phyloP scores from a whole-genome alignment of 495 filamentous ascomycete species.

The Amorphotheca resinae region DNA sequence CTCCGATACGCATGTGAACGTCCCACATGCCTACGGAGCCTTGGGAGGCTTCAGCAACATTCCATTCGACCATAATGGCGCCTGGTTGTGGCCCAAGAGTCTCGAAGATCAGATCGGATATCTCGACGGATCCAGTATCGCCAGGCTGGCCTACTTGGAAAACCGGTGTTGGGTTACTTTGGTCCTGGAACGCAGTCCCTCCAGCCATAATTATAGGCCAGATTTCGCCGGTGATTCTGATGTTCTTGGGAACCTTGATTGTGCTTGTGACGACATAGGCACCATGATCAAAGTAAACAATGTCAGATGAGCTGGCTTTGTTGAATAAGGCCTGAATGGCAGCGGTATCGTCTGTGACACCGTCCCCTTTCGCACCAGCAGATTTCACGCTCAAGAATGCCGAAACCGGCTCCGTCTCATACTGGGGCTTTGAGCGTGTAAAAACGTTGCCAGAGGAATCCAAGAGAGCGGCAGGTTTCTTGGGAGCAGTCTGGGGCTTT shows the following conservation, averaged over 20 bases:
- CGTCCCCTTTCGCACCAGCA: constrained; percentile 71
- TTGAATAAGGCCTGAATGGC: constrained; percentile 62
- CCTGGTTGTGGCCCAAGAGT: constrained; percentile 71
- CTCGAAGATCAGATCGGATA: constrained; percentile 70
- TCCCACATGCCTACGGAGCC: constrained; percentile 82
- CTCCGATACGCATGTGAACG: constrained; percentile 78
- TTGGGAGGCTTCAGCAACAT: constrained; percentile 51
- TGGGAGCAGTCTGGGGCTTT: constrained; percentile 31
- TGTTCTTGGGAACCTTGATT: constrained; percentile 66
- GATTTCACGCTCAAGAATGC: constrained; percentile 66
- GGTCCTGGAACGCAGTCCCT: constrained; percentile 55
- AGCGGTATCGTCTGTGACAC: constrained; percentile 52
- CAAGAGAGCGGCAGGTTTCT: constrained; percentile 48
- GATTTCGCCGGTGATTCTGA: constrained; percentile 79
- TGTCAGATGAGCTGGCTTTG: constrained; percentile 41
- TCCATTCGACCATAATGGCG: constrained; percentile 87
- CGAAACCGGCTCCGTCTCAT: constrained; percentile 43
- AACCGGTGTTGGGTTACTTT: constrained; percentile 54
- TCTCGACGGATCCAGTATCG: constrained; percentile 67
- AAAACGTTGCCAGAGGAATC: constrained; percentile 42
- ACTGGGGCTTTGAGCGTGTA: constrained; percentile 63
- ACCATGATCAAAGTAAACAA: constrained; percentile 89
- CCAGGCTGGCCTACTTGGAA: constrained; percentile 71
- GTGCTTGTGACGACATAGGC: constrained; percentile 71
- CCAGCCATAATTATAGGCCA: constrained; percentile 83